phyloP scores from a whole-genome alignment of 768 basidiomycete species.

The Kwoniella dendrophila region DNA sequence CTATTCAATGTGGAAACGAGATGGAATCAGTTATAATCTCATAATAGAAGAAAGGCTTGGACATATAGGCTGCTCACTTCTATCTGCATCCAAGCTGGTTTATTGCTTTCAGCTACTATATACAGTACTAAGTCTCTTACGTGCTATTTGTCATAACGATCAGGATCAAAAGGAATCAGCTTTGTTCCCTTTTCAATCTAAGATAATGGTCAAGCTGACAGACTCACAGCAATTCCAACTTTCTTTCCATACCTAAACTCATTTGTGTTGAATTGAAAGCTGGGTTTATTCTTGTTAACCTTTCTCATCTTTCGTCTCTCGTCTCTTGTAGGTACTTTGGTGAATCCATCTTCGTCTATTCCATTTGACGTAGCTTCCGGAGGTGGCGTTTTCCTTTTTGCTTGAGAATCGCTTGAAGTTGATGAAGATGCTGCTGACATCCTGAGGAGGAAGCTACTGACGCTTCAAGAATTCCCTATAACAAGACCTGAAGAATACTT shows the following conservation, averaged over 20 bases:
- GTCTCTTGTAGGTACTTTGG: slow-evolving; percentile 45
- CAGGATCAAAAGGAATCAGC: slow-evolving; percentile 50
- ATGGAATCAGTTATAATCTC: background rate
- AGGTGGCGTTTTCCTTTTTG: slow-evolving; percentile 7
- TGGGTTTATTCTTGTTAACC: slow-evolving; percentile 64
- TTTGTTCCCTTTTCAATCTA: background rate
- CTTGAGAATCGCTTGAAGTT: background rate
- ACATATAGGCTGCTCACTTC: slow-evolving; percentile 63
- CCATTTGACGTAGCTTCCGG: background rate
- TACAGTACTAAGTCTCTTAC: slow-evolving; percentile 83
- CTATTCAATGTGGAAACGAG: slow-evolving; percentile 58
- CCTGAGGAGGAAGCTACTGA: background rate
- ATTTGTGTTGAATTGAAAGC: slow-evolving; percentile 77
- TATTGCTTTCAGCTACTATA: slow-evolving; percentile 76
- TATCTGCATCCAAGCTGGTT: slow-evolving; percentile 81
- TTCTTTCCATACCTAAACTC: slow-evolving; percentile 78
- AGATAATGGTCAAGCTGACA: background rate
- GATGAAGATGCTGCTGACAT: slow-evolving; percentile 16
- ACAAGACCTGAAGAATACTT: too few relatives aligned
- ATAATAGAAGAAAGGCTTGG: background rate
- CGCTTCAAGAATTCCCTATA: too few relatives aligned
- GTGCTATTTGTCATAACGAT: slow-evolving; percentile 60
- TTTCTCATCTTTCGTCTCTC: slow-evolving; percentile 50
- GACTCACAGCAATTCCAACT: slow-evolving; percentile 76
- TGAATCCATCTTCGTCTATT: slow-evolving; percentile 44